phyloP scores from a whole-genome alignment of 2,329 filamentous ascomycete species.

The Xylaria sp. region DNA sequence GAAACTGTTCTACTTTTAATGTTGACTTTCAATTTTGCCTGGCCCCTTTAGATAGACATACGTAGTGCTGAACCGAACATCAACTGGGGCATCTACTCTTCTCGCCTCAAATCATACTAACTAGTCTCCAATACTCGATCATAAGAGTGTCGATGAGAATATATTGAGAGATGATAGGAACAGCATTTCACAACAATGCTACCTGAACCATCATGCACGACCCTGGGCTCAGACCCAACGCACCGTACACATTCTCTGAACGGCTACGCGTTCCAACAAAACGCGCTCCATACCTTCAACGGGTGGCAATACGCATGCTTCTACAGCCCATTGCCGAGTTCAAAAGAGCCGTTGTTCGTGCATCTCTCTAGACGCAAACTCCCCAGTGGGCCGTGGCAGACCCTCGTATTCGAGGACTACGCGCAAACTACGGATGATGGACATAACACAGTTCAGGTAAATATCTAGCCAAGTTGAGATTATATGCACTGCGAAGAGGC shows the following conservation, averaged over 20 bases:
- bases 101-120: background rate
- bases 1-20: background rate
- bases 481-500: background rate
- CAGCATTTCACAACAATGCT: constrained; percentile 40
- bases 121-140: background rate
- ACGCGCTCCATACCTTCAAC: constrained; percentile 57
- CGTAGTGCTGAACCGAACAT: background rate
- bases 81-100: background rate
- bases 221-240: constrained; percentile 51
- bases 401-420: constrained; percentile 60
- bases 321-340: constrained; percentile 49
- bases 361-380: constrained; percentile 59
- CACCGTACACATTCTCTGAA: constrained; percentile 55
- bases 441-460: constrained; percentile 62
- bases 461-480: background rate
- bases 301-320: constrained; percentile 62
- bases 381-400: constrained; percentile 56
- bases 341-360: constrained; percentile 53
- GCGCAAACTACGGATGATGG: constrained; percentile 61
- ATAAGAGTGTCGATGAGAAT: background rate
- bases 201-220: constrained; percentile 47
- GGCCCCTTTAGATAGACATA: background rate
- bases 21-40: background rate
- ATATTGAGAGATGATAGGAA: too few species aligned
- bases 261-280: constrained; percentile 61